A percentile compares a stretch with the other conserved stretches of the same genome.
Conservation (phyloP, 768 basidiomycete species). For the Mycena galericulata region DNA sequence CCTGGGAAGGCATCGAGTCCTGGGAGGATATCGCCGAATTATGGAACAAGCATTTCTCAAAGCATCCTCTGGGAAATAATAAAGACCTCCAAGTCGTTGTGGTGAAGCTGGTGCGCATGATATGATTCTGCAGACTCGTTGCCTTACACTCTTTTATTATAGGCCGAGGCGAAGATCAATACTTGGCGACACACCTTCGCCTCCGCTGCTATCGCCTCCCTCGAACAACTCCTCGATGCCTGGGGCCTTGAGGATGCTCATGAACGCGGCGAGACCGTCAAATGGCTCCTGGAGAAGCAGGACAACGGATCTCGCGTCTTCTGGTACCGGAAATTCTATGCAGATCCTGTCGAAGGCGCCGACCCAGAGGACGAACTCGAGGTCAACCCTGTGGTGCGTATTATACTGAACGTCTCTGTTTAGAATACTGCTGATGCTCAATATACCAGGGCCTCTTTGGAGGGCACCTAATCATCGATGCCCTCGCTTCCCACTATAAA, state of each 20-base stretch:
- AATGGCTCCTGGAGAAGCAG: background rate
- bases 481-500: background rate
- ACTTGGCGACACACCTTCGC: background rate
- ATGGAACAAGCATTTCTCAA: background rate
- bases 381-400: background rate
- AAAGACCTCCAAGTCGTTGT: background rate
- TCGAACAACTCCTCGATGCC: background rate
- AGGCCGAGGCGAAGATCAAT: conserved; percentile 3
- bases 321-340: background rate
- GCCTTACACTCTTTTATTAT: background rate
- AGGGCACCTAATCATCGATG: background rate
- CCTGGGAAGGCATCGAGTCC: background rate
- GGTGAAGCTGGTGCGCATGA: background rate
- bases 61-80: background rate
- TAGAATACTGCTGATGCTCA: background rate
- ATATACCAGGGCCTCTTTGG: background rate
- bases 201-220: background rate
- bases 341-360: too few relatives aligned
- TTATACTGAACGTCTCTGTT: background rate
- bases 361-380: background rate
- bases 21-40: background rate
- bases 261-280: background rate
- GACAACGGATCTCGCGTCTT: background rate
- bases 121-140: too few relatives aligned
- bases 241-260: background rate